phyloP scores from a whole-genome alignment of 108 stramenopile species.

The Pelagomonas calceolata region DNA sequence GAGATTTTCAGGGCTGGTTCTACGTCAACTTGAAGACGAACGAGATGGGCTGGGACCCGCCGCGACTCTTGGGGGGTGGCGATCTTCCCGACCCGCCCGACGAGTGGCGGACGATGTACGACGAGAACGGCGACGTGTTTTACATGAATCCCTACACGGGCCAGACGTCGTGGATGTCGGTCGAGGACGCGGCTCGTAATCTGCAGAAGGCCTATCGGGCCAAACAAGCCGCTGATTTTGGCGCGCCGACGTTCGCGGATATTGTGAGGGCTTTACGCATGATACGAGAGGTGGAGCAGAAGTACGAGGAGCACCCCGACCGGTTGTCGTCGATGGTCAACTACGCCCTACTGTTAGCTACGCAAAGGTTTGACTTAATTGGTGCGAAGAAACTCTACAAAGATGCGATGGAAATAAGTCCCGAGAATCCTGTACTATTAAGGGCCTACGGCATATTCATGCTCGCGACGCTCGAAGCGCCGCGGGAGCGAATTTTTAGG shows the following conservation, averaged over 20 bases:
- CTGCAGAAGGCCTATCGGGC: constrained; percentile 28
- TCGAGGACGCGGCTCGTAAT: constrained; percentile 37
- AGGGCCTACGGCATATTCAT: constrained; percentile 41
- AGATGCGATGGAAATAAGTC: constrained; percentile 33
- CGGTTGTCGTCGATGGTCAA: constrained; percentile 49
- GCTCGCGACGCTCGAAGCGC: constrained; percentile 32
- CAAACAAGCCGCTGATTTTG: constrained; percentile 34
- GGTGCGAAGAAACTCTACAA: constrained; percentile 38
- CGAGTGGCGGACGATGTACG: constrained; percentile 29
- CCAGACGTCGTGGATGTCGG: constrained; percentile 43
- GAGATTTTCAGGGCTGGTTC: constrained; percentile 23
- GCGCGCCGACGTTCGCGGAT: constrained; percentile 24
- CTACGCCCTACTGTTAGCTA: constrained; percentile 38
- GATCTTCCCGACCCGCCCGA: constrained; percentile 39
- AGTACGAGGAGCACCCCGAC: constrained; percentile 38
- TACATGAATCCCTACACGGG: constrained; percentile 28
- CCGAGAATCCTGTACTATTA: constrained; percentile 43
- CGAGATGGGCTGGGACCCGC: constrained; percentile 33
- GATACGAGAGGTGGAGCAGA: constrained; percentile 30
- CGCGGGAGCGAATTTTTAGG: constrained; percentile 23
- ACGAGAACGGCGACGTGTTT: constrained; percentile 5
- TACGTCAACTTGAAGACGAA: constrained; percentile 32
- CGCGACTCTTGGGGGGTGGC: constrained; percentile 30
- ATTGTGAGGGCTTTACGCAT: constrained; percentile 38
- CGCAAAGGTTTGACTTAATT: constrained; percentile 30